Evolutionary conservation across 345 rosid species (phyloP), one percentile per base, ranked within the genome.

Genomic region (Acer yangbiense): DNA sequence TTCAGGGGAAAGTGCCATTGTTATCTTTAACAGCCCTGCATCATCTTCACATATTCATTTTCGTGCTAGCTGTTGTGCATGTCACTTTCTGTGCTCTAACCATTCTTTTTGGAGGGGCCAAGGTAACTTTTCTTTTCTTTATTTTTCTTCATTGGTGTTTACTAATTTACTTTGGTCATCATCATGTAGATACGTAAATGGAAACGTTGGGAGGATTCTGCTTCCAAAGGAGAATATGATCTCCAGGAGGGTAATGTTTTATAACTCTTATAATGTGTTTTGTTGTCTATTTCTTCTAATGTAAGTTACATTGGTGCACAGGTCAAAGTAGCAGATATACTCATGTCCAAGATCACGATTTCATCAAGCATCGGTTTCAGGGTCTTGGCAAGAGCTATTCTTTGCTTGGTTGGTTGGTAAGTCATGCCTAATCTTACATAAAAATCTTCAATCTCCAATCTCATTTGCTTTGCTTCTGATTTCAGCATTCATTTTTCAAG

Each of bases 11-110:
- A 79, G 90, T 76, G 8, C 87, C 96, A 29, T 67, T 94, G 50
- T 79, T 92, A 83, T 92, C 95, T 3, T 9, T 64, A 10, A 84
- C 88, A 6, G 96, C 98, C 5, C 69, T 94, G 67, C 97, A 94
- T 69, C 94, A 94, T 84, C 92, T 94, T 82, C 97, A 94, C 65
- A 88, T 92, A 62, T 91, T 94, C 77, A 94, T 92, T 80, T 94
- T 94, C n/a, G 94, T 91, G 44, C 87, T 94, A 66, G 98, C 97
- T 1, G 85, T 85, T 48, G 82, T 82, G 1, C 98, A 94, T 18
- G 92, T 94, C 41, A 73, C 82, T 43, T 85, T 94, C 86, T 91
- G 96, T 55, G 93, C 87, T 73, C 84, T 94, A 32, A 94, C 96
- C 57, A 88, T 90, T 78, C 77, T 94, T 61, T 90, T 89, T 13